These are phyloP conservation scores for Tilletia setariae DNA, from an alignment of 1,284 basidiomycete species.

Conservation along the genomic window DNA sequence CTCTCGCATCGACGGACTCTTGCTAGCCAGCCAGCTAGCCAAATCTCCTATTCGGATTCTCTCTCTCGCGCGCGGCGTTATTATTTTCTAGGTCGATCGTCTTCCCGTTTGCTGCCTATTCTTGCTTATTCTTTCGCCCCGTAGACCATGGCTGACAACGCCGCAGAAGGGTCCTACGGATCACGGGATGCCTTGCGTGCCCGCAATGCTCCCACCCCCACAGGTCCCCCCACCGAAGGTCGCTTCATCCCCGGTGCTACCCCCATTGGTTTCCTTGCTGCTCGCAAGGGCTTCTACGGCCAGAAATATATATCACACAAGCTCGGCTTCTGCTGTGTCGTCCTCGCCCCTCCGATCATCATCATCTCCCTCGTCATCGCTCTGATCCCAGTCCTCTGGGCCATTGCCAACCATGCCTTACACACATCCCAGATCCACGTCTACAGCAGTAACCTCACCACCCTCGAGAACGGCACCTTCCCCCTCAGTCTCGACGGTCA, in stretches of 20 bases:
- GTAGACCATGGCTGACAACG: conserved; percentile 5
- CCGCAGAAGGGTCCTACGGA: conserved; percentile 6
- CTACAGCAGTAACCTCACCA: conserved; percentile 10
- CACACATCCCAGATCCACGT: conserved; percentile 16
- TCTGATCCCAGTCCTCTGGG: conserved; percentile 14
- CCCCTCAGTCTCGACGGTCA: conserved; percentile 17
- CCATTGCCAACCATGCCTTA: conserved; percentile 17
- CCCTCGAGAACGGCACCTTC: conserved; percentile 13
- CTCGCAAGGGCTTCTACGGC: conserved; percentile 50
- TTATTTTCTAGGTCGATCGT: no score
- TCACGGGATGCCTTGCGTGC: conserved; percentile 2
- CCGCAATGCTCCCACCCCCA: conserved; percentile 9
- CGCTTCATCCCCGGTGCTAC: conserved; percentile 9
- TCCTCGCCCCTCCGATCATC: conserved; percentile 34
- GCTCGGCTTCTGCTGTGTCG: conserved; percentile 45
- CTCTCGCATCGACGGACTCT: no score
- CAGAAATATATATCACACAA: conserved; percentile 50
- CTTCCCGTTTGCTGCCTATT: neutral
- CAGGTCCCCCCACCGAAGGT: conserved; percentile 8
- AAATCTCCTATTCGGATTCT: no score
- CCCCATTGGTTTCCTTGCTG: conserved; percentile 29
- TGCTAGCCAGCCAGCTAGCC: no score
- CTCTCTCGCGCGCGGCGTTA: no score
- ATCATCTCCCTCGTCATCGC: conserved; percentile 10
- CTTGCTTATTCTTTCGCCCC: neutral